A percentile compares a stretch with the other conserved stretches of the same genome.
Conservation (phyloP, 441 rosid genomes). For the Euphorbia celastroides region DNA sequence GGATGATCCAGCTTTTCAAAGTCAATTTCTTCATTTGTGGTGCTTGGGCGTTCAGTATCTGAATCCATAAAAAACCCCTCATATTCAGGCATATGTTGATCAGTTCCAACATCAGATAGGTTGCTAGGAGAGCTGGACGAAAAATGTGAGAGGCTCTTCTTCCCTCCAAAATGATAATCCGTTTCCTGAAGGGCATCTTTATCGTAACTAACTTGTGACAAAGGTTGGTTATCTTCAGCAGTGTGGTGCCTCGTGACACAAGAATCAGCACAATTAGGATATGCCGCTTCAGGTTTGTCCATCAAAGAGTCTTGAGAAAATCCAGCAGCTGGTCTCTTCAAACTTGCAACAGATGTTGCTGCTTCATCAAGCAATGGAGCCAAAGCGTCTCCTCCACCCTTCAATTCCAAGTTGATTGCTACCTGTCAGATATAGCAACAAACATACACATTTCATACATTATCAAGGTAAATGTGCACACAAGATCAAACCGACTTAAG, state of each 20-base stretch:
- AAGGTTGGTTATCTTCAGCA: slow-evolving; percentile 24
- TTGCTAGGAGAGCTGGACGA: slow-evolving; percentile 30
- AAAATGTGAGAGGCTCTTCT: slow-evolving; percentile 23
- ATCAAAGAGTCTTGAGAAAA: slow-evolving; percentile 27
- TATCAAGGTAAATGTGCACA: neutral
- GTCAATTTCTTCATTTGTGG: slow-evolving; percentile 29
- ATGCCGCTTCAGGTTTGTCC: slow-evolving; percentile 37
- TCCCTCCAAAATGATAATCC: slow-evolving; percentile 21
- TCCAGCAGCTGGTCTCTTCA: slow-evolving; percentile 16
- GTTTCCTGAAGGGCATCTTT: slow-evolving; percentile 29
- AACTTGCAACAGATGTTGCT: slow-evolving; percentile 20
- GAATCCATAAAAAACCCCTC: slow-evolving; percentile 61
- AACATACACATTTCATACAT: neutral
- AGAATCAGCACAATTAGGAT: slow-evolving; percentile 23
- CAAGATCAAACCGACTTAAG: neutral
- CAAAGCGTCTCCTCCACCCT: slow-evolving; percentile 19
- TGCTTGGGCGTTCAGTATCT: slow-evolving; percentile 31
- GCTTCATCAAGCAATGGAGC: slow-evolving; percentile 22
- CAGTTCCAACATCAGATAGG: slow-evolving; percentile 24
- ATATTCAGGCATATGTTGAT: slow-evolving; percentile 47
- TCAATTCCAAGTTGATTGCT: slow-evolving; percentile 22
- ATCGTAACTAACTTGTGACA: slow-evolving; percentile 22
- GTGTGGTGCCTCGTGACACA: slow-evolving; percentile 25
- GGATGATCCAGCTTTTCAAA: slow-evolving; percentile 48
- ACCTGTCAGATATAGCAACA: slow-evolving; percentile 36